These are phyloP conservation scores for Conticribra guillardii DNA, from an alignment of 108 stramenopile genomes.

Conservation along the genomic window DNA sequence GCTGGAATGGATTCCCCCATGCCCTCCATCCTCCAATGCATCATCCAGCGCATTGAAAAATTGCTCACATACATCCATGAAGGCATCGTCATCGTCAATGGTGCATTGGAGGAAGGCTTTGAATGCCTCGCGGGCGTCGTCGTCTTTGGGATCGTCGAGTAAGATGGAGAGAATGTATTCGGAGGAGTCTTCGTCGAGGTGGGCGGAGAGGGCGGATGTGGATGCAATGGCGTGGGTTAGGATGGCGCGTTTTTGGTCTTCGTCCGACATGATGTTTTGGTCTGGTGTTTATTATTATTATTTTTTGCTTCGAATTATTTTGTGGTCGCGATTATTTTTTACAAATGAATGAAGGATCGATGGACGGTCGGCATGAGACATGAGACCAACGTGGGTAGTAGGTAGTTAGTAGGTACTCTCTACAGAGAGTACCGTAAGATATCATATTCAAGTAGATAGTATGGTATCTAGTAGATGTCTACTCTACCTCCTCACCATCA, in stretches of 20 bases:
- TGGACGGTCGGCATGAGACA: too few species aligned
- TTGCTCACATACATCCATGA: conserved; percentile 27
- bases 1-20: background rate
- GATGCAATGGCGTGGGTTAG: conserved; percentile 33
- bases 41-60: conserved; percentile 53
- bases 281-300: too few species aligned
- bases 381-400: too few species aligned
- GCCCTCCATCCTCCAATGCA: background rate
- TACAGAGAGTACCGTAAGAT: too few species aligned
- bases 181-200: conserved; percentile 67
- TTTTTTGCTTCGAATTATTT: too few species aligned
- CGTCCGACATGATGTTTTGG: conserved; percentile 7
- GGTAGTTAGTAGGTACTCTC: too few species aligned
- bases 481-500: too few species aligned
- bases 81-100: conserved; percentile 45
- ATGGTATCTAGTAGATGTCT: too few species aligned
- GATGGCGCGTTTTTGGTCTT: conserved; percentile 9
- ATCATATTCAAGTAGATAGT: too few species aligned
- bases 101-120: conserved; percentile 45
- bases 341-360: too few species aligned
- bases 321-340: background rate
- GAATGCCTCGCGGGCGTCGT: conserved; percentile 67
- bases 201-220: conserved; percentile 19
- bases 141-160: conserved; percentile 59
- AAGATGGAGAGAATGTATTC: conserved; percentile 69